Conservation (phyloP, 495 filamentous ascomycete genomes). For the Penicillium salamii region DNA sequence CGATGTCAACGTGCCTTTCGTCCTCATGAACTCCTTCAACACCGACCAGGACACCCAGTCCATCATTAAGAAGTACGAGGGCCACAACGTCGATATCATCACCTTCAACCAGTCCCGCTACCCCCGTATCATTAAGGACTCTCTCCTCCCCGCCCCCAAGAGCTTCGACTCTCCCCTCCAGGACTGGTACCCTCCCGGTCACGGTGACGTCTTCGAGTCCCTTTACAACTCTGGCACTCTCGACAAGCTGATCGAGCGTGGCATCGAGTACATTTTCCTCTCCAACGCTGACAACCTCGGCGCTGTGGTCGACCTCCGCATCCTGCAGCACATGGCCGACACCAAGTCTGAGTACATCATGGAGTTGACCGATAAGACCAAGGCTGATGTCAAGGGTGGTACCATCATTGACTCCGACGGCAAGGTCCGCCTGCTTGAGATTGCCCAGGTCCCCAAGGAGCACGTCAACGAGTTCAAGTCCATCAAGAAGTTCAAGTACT, state of each 20-base stretch:
- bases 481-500: constrained; percentile 99
- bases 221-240: constrained; percentile 99
- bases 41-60: constrained; percentile 96
- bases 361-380: constrained; percentile 99
- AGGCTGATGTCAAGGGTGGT: constrained; percentile 99
- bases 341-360: constrained; percentile 96
- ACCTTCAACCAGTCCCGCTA: constrained; percentile 99
- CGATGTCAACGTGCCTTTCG: constrained; percentile 94
- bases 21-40: constrained; percentile 99
- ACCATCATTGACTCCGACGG: constrained; percentile 99
- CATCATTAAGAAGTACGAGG: constrained; percentile 99
- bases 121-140: constrained; percentile 96
- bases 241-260: constrained; percentile 89
- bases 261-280: constrained; percentile 97
- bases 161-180: constrained; percentile 80
- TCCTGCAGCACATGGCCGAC: constrained; percentile 99
- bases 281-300: constrained; percentile 99
- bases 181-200: constrained; percentile 98
- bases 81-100: constrained; percentile 98
- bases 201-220: constrained; percentile 99
- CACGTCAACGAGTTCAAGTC: constrained; percentile 99
- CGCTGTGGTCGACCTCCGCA: constrained; percentile 94
- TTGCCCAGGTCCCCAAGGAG: constrained; percentile 99
- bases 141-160: constrained; percentile 93
- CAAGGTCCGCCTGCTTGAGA: constrained; percentile 92